Evolutionary conservation across 306 rosid species (phyloP), one percentile per base, ranked within the genome.

Genomic region (Trichosanthes truncata): DNA sequence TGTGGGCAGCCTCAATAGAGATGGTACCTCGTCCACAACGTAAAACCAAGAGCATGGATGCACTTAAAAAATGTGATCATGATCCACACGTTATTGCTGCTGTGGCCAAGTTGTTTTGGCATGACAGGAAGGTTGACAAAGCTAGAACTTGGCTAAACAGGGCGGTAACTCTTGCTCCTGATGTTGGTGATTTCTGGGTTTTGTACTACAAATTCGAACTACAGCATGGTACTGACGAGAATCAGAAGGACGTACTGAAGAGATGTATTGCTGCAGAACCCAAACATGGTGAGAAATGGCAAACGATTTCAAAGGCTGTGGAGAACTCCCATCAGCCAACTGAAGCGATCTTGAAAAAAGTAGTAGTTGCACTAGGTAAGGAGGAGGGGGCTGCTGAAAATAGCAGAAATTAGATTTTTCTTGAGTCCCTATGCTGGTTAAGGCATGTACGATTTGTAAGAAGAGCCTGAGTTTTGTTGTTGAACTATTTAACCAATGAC

Each of bases 1-100:
- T 93, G 65, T 90, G 97, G 97, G 97, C 98, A 56, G 91, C 95
- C 8, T 91, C 93, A 17, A 91, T 93, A 80, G 96, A 93, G 85
- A 90, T 93, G 98, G 98, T 85, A 74, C 98, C 98, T 9, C 97
- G 95, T 62, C 98, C 98, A 5, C 98, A 93, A 78, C 84, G 97
- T 13, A 93, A 88, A 85, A 91, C 89, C 20, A 93, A 90, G 87
- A 93, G 97, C 76, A 87, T 81, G 90, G 98, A 93, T 87, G 97
- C 98, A 68, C 88, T 91, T 36, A 91, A 91, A 88, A 93, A 93
- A 88, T 91, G 92, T 78, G 98, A 93, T 81, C 97, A 91, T 38
- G 98, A 91, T 83, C 91, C 98, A 43, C 92, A 91, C 76, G 93
- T 93, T 71, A 88, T 89, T 72, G 96, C 93, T 59, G 92, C 97